phyloP scores from a whole-genome alignment of 176 grass and related monocot species.

The Miscanthus lutarioriparius region DNA sequence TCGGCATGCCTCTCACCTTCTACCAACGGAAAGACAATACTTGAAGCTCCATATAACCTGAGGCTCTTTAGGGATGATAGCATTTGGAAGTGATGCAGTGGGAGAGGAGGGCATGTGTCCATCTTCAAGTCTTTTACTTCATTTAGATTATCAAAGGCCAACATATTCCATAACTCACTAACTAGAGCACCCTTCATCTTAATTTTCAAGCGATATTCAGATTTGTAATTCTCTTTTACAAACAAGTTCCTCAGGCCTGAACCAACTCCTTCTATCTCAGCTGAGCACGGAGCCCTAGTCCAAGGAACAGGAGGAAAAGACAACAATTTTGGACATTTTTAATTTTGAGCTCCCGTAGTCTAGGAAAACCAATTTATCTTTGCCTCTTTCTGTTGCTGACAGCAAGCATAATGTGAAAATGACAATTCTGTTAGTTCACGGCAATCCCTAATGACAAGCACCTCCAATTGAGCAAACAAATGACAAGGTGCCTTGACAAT shows the following conservation, averaged over 20 bases:
- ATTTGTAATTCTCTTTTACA: background rate
- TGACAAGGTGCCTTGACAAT: background rate
- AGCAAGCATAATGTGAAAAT: background rate
- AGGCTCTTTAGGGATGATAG: background rate
- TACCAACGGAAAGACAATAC: fast-evolving
- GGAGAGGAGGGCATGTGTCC: background rate
- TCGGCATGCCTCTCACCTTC: fast-evolving
- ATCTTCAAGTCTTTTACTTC: fast-evolving
- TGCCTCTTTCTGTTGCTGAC: background rate
- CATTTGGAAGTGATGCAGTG: background rate
- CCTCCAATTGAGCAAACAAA: background rate
- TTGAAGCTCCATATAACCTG: fast-evolving
- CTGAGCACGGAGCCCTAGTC: background rate
- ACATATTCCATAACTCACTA: background rate
- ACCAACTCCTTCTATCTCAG: fast-evolving
- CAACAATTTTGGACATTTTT: background rate
- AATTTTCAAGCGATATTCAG: background rate
- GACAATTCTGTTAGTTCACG: fast-evolving
- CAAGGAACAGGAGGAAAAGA: conserved; percentile 1
- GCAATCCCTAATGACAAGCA: background rate
- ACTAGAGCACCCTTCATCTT: fast-evolving
- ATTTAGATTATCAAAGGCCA: background rate
- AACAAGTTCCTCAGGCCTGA: fast-evolving
- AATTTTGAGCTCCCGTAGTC: fast-evolving
- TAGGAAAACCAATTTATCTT: background rate